Base-by-base conservation (phyloP, 2,329 filamentous ascomycete genomes). In the Keithomyces neogunnii region DNA sequence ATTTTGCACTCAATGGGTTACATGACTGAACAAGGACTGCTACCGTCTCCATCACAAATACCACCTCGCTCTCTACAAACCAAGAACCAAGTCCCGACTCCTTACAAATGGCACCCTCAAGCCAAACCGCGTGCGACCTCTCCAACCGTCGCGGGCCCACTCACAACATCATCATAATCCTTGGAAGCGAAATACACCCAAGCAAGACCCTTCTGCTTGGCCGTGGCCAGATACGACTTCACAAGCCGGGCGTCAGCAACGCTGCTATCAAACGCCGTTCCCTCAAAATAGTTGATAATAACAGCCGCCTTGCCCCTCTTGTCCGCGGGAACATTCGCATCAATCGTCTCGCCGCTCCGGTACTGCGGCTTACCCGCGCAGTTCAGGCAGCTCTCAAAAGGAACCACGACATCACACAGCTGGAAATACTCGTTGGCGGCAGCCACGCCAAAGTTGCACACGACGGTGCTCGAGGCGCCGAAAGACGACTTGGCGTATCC, bases 351-450 rank as follows among this genome's bases (percentile, higher is more conserved):
- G 10, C 46, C 35, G 28, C 52, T 51, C 49, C 55, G 43, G 43
- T 61, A 62, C 50, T 48, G 50, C 39, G 50, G 50, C 5, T 31
- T 19, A 11, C 38, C n/a, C 13, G 32, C 9, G 30, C 50, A 51
- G 53, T 61, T 58, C 49, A 61, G 51, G 47, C 58, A 59, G 52
- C 59, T 60, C 53, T 62, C 60, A 26, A 61, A 62, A 3, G 54
- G 58, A 8, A 61, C 45, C 8, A 62, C 60, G 4, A 62, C 49
- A 39, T 62, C 59, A 47, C 59, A 62, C n/a, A 62, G 56, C 5
- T 46, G 39, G 39, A 61, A 62, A 44, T 50, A 62, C 45, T 54
- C 52, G 3, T 46, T 49, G 1, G 51, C 36, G 0, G 53, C 53
- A 6, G 50, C 51, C 29, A 45, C 39, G 5, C 60, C 59, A 53